Conservation (phyloP, 306 rosid genomes). For the Alnus glutinosa region DNA sequence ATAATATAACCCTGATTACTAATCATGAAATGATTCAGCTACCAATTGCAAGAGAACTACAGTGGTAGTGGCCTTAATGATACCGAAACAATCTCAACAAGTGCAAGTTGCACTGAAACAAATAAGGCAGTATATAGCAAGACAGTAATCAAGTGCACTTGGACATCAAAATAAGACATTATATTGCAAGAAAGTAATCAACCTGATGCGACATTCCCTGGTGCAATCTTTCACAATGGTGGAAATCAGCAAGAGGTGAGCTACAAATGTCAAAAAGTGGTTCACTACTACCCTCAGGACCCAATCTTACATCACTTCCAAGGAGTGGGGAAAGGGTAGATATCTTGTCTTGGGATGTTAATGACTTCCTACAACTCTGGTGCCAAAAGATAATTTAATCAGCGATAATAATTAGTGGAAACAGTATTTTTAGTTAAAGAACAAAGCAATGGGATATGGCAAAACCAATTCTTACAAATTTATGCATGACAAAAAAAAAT, state of each 20-base stretch:
- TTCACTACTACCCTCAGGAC: constrained; percentile 49
- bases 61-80: neutral
- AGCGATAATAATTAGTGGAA: neutral
- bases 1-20: neutral
- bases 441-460: neutral
- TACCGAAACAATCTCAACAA: neutral
- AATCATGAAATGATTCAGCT: neutral
- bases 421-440: constrained; percentile 12
- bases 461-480: constrained; percentile 4
- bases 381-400: constrained; percentile 34
- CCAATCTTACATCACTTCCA: constrained; percentile 59
- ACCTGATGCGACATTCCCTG: constrained; percentile 69
- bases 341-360: constrained; percentile 38
- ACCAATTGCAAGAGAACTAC: neutral
- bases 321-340: constrained; percentile 41
- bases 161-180: neutral
- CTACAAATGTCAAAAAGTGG: constrained; percentile 54
- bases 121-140: too few relatives aligned
- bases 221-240: constrained; percentile 69
- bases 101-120: neutral
- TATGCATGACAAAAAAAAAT: neutral
- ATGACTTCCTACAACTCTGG: constrained; percentile 53
- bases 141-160: neutral
- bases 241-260: constrained; percentile 76
- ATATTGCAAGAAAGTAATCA: constrained; percentile 19